Evolutionary conservation across 257 asterid genomes (phyloP).

Genomic region (Solanum etuberosum): DNA sequence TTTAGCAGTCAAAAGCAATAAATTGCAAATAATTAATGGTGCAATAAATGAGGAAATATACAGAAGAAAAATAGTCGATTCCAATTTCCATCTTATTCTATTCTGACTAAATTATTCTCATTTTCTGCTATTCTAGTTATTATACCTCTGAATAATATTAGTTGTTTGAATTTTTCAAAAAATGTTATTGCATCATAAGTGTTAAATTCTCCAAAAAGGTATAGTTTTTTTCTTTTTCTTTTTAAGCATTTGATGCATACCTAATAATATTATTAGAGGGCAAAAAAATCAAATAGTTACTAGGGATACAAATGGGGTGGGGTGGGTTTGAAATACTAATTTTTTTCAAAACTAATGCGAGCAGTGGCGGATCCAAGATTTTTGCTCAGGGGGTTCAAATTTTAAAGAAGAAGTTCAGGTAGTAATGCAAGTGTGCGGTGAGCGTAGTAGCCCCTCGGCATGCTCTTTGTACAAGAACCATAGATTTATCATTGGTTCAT

Average conservation of each 20-base stretch:
- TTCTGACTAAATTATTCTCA: neutral
- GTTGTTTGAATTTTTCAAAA: neutral
- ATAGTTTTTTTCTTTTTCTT: no score
- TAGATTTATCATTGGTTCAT: no score
- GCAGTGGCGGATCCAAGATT: no score
- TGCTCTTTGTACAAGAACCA: no score
- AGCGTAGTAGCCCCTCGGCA: no score
- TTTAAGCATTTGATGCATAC: rapidly evolving
- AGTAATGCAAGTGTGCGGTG: no score
- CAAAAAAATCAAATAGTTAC: neutral
- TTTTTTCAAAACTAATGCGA: no score
- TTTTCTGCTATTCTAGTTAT: neutral
- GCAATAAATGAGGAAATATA: neutral
- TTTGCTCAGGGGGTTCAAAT: no score
- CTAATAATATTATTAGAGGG: neutral
- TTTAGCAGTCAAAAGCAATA: neutral
- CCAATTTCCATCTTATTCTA: neutral
- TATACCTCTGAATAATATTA: neutral
- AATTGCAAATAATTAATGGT: neutral
- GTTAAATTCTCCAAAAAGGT: neutral
- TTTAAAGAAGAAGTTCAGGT: no score
- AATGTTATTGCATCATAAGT: no score
- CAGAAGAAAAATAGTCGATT: neutral
- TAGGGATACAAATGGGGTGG: no score
- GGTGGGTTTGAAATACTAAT: no score